phyloP scores from a whole-genome alignment of 2,329 filamentous ascomycete genomes.

The Colletotrichum viniferum region DNA sequence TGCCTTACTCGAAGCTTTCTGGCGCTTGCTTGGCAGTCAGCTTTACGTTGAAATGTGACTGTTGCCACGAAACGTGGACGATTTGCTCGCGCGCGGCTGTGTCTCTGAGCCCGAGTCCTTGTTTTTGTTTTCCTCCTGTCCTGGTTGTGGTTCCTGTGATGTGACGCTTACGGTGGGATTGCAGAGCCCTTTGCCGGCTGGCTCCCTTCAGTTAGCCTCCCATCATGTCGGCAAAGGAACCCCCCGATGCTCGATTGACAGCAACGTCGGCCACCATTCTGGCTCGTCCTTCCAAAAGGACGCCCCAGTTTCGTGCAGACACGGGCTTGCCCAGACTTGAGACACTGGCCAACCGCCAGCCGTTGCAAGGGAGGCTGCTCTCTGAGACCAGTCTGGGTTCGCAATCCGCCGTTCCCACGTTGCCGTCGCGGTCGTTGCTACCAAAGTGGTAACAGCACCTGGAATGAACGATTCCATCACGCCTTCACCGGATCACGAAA shows the following conservation, averaged over 20 bases:
- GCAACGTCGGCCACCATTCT: background rate
- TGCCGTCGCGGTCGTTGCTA: background rate
- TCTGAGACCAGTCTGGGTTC: background rate
- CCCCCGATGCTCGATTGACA: conserved; percentile 2
- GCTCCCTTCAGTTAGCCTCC: background rate
- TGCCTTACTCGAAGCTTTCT: background rate
- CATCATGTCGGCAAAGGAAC: background rate
- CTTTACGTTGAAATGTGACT: background rate
- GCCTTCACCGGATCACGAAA: background rate
- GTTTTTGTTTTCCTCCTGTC: background rate
- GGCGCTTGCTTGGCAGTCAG: background rate
- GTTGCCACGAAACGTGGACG: background rate
- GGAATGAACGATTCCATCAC: background rate
- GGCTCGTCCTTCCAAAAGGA: background rate
- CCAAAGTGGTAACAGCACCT: background rate
- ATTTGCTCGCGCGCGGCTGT: background rate
- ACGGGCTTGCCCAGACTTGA: conserved; percentile 17
- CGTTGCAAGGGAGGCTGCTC: background rate
- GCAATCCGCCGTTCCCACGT: background rate
- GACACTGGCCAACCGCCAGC: background rate
- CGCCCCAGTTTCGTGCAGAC: conserved; percentile 19
- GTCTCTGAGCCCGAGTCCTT: background rate
- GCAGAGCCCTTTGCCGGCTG: background rate
- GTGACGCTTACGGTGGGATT: conserved; percentile 3
- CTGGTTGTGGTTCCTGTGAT: background rate